These are phyloP conservation scores for Candida parachauliodes DNA, from an alignment of 805 yeast species.

Conservation along the genomic window DNA sequence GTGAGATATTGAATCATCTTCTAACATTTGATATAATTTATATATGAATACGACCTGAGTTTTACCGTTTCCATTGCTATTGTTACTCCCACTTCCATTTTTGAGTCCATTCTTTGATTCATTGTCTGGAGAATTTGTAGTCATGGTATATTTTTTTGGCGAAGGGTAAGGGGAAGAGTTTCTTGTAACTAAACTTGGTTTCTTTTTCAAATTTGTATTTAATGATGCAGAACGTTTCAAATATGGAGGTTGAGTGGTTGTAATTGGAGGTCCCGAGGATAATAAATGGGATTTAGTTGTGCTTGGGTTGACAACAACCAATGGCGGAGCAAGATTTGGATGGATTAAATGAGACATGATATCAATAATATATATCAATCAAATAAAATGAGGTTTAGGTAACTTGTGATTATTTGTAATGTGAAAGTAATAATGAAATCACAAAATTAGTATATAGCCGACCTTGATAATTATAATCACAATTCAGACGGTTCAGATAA, in stretches of 20 bases:
- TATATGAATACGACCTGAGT: conserved; percentile 66
- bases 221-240: conserved; percentile 2
- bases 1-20: conserved; percentile 66
- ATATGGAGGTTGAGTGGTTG: conserved; percentile 1
- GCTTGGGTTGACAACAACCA: not conserved
- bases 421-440: not conserved
- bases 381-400: too few species aligned
- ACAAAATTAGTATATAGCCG: too few species aligned
- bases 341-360: conserved; percentile 2
- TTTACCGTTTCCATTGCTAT: too few species aligned
- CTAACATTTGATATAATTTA: conserved; percentile 86
- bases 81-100: too few species aligned
- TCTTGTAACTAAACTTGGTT: conserved; percentile 1
- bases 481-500: too few species aligned
- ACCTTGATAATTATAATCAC: too few species aligned
- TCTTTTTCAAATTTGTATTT: not conserved
- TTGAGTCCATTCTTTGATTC: not conserved
- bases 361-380: too few species aligned
- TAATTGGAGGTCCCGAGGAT: not conserved
- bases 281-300: not conserved
- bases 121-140: not conserved
- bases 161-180: conserved; percentile 4
- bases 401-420: not conserved
- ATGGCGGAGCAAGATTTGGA: conserved; percentile 1
- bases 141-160: not conserved